A percentile compares a stretch with the other conserved stretches of the same genome.
phyloP scores from a whole-genome alignment of 2,329 filamentous ascomycete genomes.

The Scortechinia acanthostroma region DNA sequence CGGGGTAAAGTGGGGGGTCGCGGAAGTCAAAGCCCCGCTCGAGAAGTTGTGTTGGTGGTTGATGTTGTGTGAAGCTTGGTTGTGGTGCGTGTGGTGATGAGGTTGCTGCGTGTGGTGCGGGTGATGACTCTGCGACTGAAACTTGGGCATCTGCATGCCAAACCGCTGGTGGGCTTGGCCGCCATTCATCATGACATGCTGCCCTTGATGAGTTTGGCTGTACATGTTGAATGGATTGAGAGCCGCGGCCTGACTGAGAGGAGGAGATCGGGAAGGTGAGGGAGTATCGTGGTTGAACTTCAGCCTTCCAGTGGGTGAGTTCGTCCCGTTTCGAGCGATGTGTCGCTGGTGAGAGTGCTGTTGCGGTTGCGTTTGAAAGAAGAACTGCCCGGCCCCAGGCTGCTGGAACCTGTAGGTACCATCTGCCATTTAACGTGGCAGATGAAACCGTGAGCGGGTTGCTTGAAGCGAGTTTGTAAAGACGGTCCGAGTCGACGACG shows the following conservation, averaged over 20 bases:
- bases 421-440: conserved; percentile 44
- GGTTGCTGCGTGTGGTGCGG: conserved; percentile 22
- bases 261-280: conserved; percentile 35
- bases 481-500: conserved; percentile 13
- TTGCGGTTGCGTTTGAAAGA: conserved; percentile 30
- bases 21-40: background rate
- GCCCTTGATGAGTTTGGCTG: conserved; percentile 32
- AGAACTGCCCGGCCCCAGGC: conserved; percentile 40
- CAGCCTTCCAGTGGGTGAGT: conserved; percentile 31
- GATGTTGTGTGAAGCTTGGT: conserved; percentile 26
- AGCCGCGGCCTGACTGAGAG: conserved; percentile 26
- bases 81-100: conserved; percentile 30
- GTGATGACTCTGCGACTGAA: conserved; percentile 6
- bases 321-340: conserved; percentile 24
- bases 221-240: conserved; percentile 36
- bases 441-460: conserved; percentile 27
- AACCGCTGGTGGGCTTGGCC: conserved; percentile 35
- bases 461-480: conserved; percentile 10
- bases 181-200: conserved; percentile 40
- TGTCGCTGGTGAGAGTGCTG: conserved; percentile 30
- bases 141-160: conserved; percentile 36
- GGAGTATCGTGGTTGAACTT: conserved; percentile 35
- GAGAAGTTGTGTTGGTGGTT: background rate
- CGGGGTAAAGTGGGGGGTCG: background rate
- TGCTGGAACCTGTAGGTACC: conserved; percentile 44